Evolutionary conservation across 2,329 filamentous ascomycete species (phyloP).

Genomic region (Fusarium paranaense): DNA sequence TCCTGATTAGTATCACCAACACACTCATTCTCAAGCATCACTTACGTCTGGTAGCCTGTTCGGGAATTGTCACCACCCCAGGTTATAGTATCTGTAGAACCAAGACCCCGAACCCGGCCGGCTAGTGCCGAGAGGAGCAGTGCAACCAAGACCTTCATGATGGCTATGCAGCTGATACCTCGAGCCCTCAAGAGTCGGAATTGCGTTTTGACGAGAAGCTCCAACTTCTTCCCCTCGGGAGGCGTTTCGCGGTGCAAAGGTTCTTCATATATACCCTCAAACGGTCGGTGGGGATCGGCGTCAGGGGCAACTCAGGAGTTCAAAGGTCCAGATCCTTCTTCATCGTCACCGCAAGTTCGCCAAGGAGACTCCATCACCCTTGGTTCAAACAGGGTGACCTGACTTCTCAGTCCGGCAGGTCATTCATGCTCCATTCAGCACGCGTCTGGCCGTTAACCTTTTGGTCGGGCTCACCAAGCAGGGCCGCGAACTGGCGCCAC

Average conservation of each 20-base stretch:
- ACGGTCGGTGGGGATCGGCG: not conserved
- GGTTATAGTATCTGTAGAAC: conserved; percentile 67
- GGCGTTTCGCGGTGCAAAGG: not conserved
- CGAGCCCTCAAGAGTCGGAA: conserved; percentile 10
- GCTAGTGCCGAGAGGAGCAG: conserved; percentile 49
- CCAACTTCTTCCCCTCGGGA: not conserved
- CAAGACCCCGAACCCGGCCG: conserved; percentile 51
- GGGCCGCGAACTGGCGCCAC: conserved; percentile 11
- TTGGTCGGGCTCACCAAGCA: not conserved
- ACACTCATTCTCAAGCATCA: not conserved
- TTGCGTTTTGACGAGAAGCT: conserved; percentile 5
- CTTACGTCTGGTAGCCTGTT: conserved; percentile 64
- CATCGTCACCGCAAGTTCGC: not conserved
- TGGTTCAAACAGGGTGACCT: not conserved
- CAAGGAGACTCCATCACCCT: not conserved
- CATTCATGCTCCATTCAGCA: not conserved
- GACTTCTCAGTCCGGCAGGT: not conserved
- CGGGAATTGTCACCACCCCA: conserved; percentile 69
- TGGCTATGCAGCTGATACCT: not conserved
- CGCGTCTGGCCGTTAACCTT: conserved; percentile 27
- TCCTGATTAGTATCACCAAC: not conserved
- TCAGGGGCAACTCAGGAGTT: not conserved
- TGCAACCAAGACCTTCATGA: conserved; percentile 42
- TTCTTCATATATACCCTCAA: conserved; percentile 22
- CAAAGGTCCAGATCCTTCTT: conserved; percentile 1